Evolutionary conservation across 352 stramenopile genomes (phyloP).

Genomic region (Globisporangium paroecandrum): DNA sequence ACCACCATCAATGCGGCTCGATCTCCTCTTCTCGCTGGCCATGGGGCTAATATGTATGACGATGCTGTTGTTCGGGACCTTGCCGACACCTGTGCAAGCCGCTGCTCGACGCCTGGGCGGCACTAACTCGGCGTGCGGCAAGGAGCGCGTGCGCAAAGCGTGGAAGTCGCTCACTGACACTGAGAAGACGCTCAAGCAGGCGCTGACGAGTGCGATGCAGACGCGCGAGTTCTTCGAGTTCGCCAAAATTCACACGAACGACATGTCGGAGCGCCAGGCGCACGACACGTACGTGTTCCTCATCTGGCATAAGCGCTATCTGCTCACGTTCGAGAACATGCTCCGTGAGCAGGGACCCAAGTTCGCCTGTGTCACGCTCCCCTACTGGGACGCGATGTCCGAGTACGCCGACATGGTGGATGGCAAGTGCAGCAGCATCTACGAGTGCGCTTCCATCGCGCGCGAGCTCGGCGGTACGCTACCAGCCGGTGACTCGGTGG

Average conservation of each 20-base stretch:
- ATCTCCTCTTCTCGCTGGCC: not conserved
- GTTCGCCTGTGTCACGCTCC: constrained; percentile 39
- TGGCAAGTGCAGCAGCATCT: constrained; percentile 25
- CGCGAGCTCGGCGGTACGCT: constrained; percentile 25
- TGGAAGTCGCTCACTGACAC: not conserved
- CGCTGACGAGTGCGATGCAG: constrained; percentile 10
- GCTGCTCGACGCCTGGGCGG: constrained; percentile 15
- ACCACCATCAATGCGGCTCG: too few relatives aligned
- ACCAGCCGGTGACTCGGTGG: constrained; percentile 5
- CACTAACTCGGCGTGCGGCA: constrained; percentile 40
- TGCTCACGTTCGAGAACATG: constrained; percentile 51
- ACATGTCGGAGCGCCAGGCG: constrained; percentile 22
- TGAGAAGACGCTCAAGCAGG: constrained; percentile 7
- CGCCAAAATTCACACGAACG: constrained; percentile 25
- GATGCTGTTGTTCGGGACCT: not conserved
- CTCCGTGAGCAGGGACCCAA: constrained; percentile 30
- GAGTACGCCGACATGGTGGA: constrained; percentile 34
- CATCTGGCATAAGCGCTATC: constrained; percentile 39
- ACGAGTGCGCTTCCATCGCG: constrained; percentile 37
- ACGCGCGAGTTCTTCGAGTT: constrained; percentile 35
- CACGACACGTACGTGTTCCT: constrained; percentile 38
- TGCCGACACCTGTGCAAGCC: not conserved
- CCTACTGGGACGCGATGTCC: constrained; percentile 49
- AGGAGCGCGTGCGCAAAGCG: constrained; percentile 5
- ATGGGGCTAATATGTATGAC: not conserved